Conservation (phyloP, 495 filamentous ascomycete species). For the Penicillium desertorum region DNA sequence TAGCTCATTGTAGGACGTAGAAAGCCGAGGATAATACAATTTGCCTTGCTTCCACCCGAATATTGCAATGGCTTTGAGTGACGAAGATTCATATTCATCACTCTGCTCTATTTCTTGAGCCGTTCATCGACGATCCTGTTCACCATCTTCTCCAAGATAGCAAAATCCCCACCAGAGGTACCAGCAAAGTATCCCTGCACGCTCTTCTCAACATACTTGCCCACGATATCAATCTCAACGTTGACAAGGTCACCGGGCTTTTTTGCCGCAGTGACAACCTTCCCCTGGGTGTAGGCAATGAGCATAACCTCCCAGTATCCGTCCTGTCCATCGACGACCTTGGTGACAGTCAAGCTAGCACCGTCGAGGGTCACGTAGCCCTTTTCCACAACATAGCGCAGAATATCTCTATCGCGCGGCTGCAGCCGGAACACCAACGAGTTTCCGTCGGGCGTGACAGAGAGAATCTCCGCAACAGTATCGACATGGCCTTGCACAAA, state of each 20-base stretch:
- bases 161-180: conserved; percentile 51
- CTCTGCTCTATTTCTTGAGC: conserved; percentile 43
- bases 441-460: conserved; percentile 76
- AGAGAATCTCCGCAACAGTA: conserved; percentile 70
- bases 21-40: not conserved
- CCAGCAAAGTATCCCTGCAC: conserved; percentile 59
- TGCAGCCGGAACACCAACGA: conserved; percentile 79
- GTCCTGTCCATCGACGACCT: conserved; percentile 66
- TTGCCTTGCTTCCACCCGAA: not conserved
- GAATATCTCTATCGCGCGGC: conserved; percentile 62
- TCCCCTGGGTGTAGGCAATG: conserved; percentile 96
- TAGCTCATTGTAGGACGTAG: not conserved
- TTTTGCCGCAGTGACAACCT: conserved; percentile 81
- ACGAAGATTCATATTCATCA: conserved; percentile 11
- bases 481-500: conserved; percentile 93
- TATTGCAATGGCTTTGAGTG: not conserved
- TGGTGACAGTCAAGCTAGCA: conserved; percentile 90
- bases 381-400: conserved; percentile 92
- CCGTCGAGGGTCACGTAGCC: conserved; percentile 95
- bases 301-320: conserved; percentile 98
- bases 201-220: conserved; percentile 98
- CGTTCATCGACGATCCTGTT: conserved; percentile 72
- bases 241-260: conserved; percentile 84
- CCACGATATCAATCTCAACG: conserved; percentile 97
- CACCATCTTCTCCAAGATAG: conserved; percentile 82